Base-by-base conservation (phyloP, 768 basidiomycete species). In the Cyathus striatus region DNA sequence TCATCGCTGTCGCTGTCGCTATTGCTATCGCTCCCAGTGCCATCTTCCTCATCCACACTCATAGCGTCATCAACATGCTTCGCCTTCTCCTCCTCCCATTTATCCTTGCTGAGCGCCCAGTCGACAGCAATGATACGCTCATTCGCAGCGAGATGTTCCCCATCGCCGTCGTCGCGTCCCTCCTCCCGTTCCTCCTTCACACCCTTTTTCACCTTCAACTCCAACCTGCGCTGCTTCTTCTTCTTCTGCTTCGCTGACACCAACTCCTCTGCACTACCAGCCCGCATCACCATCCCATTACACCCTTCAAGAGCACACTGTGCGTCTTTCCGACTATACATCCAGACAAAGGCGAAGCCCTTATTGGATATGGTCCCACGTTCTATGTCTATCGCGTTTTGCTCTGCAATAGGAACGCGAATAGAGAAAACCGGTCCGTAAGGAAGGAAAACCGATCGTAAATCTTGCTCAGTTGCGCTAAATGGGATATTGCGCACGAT, bases 341-440 rank as follows among this genome's bases (percentile, higher is more conserved):
- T 92, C 90, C 92, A 95, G 7, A 98, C 83, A 54, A 98, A 97
- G 0, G 92, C 95, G 51, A 95, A 98, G 0, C 94, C 92, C 51
- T 85, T 83, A 36, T 61, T 63, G 30, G 45, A 50, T 21, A 38
- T 46, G 6, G 44, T 37, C 10, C 49, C 47, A 36, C 55, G 61
- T n/a, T 55, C 56, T 5, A 59, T 61, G 4, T 60, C 65, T 2
- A 59, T 58, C 46, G 40, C 49, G 40, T 43, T 58, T 47, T 43
- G 50, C 34, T 66, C 61, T 14, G 64, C 63, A 17, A 66, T 62
- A 0, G 92, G 94, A 14, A 95, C 82, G 46, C 85, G 78, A 49
- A 98, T 79, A 1, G 87, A 87, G 59, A 92, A 72, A 16, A 98
- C 83, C 0, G 92, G 84, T 0, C 94, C 94, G 47, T 85, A 81